Evolutionary conservation across 306 rosid genomes (phyloP).

Genomic region (Calophaca sinica): DNA sequence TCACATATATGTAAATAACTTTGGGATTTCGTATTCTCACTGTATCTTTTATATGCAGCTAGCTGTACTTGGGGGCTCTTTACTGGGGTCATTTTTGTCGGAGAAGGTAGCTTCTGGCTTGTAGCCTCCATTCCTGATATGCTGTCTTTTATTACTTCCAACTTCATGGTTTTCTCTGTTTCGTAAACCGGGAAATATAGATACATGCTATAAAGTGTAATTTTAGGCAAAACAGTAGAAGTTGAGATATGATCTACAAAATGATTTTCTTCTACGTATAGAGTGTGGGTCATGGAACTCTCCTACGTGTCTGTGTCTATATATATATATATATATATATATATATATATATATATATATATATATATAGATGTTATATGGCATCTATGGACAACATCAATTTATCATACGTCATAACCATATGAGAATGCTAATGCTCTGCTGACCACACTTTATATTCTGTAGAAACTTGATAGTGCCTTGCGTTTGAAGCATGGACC

Average conservation of each 20-base stretch:
- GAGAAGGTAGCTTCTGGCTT: slow-evolving; percentile 76
- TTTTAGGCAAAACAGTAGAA: slow-evolving; percentile 6
- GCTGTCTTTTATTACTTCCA: slow-evolving; percentile 21
- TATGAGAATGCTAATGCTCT: slow-evolving; percentile 30
- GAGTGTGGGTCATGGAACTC: slow-evolving; percentile 50
- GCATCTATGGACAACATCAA: slow-evolving; percentile 39
- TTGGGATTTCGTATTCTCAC: slow-evolving; percentile 15
- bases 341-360: too few species aligned
- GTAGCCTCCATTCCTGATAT: slow-evolving; percentile 31
- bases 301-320: background rate
- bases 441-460: slow-evolving; percentile 38
- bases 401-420: slow-evolving; percentile 24
- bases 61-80: slow-evolving; percentile 95
- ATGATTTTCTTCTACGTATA: slow-evolving; percentile 37
- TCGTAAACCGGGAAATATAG: background rate
- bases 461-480: slow-evolving; percentile 30
- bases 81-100: slow-evolving; percentile 89
- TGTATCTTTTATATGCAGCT: slow-evolving; percentile 58
- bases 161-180: slow-evolving; percentile 35
- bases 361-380: background rate
- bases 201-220: background rate
- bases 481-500: slow-evolving; percentile 38
- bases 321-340: too few species aligned
- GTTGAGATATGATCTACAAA: slow-evolving; percentile 23
- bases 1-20: slow-evolving; percentile 16